Percentiles rank a stretch among this genome's conserved stretches.
phyloP scores from a whole-genome alignment of 257 asterid genomes.

The Solanum megistacrolobum region DNA sequence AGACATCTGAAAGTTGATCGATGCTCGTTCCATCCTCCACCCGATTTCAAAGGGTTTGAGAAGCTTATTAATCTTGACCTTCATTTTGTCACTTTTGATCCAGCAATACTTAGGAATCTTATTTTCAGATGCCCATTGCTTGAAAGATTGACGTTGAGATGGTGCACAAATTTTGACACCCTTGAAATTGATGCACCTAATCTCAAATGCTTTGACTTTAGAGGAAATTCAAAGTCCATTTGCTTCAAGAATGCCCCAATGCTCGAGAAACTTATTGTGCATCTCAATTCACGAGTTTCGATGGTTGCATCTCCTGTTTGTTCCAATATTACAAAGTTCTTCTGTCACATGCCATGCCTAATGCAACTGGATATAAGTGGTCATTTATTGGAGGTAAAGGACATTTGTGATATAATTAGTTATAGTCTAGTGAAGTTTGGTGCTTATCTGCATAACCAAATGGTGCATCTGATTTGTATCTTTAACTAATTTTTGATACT shows the following conservation, averaged over 20 bases:
- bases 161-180: conserved; percentile 35
- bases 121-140: background rate
- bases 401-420: background rate
- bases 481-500: background rate
- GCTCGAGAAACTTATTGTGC: conserved; percentile 24
- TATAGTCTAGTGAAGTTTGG: background rate
- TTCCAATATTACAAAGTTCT: conserved; percentile 31
- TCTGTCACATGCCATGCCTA: conserved; percentile 34
- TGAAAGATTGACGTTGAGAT: background rate
- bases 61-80: background rate
- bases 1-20: conserved; percentile 25
- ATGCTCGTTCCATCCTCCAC: background rate
- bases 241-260: conserved; percentile 39
- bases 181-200: conserved; percentile 32
- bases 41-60: background rate
- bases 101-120: background rate
- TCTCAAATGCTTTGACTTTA: conserved; percentile 36
- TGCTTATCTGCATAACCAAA: background rate
- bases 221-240: conserved; percentile 31
- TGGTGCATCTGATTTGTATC: background rate
- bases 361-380: conserved; percentile 46
- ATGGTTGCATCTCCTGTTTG: conserved; percentile 27
- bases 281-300: conserved; percentile 34
- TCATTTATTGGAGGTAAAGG: background rate
- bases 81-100: background rate